Conservation (phyloP, 805 yeast species). For the Babjeviella inositovora region DNA sequence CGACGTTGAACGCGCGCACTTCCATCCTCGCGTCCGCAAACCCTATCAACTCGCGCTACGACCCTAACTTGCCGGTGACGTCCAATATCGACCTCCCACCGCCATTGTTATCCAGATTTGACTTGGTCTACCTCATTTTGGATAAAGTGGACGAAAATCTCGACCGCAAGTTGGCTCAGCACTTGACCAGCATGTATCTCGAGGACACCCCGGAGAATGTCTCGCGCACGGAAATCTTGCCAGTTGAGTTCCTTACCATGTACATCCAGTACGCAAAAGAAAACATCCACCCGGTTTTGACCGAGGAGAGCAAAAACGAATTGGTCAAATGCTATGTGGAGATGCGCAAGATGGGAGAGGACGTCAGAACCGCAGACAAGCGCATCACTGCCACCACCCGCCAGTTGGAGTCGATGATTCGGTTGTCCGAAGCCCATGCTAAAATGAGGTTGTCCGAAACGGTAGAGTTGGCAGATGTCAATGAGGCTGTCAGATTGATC, state of each 20-base stretch:
- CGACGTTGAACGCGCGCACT: slow-evolving; percentile 91
- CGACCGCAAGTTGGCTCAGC: slow-evolving; percentile 80
- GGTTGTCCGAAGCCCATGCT: slow-evolving; percentile 93
- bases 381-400: slow-evolving; percentile 96
- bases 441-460: slow-evolving; percentile 69
- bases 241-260: slow-evolving; percentile 74
- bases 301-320: slow-evolving; percentile 69
- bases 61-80: slow-evolving; percentile 90
- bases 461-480: slow-evolving; percentile 72
- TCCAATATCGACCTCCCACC: slow-evolving; percentile 95
- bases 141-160: slow-evolving; percentile 82
- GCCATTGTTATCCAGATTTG: slow-evolving; percentile 87
- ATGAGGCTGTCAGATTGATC: slow-evolving; percentile 86
- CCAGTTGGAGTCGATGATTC: slow-evolving; percentile 90
- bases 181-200: slow-evolving; percentile 79
- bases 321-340: slow-evolving; percentile 80
- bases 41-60: slow-evolving; percentile 90
- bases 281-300: slow-evolving; percentile 61
- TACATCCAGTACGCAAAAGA: slow-evolving; percentile 94
- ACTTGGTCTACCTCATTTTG: slow-evolving; percentile 78
- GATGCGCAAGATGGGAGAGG: slow-evolving; percentile 92
- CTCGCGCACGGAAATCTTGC: slow-evolving; percentile 50
- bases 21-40: slow-evolving; percentile 94
- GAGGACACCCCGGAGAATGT: slow-evolving; percentile 76
- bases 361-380: slow-evolving; percentile 68